These are phyloP conservation scores for Thalassiosira sp. DNA, from an alignment of 352 stramenopile species.

Conservation along the genomic window DNA sequence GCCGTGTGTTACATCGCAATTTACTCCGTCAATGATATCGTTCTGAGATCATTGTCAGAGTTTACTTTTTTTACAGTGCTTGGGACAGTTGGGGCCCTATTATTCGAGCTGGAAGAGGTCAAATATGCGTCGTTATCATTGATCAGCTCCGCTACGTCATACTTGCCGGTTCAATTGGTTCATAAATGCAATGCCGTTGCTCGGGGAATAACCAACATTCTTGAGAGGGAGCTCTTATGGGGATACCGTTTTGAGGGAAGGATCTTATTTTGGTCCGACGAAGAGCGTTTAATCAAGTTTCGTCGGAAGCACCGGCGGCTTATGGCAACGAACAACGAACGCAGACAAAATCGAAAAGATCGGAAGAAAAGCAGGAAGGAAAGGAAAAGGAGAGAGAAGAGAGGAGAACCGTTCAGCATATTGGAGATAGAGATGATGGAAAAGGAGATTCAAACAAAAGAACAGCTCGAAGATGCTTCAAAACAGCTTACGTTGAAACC, in stretches of 20 bases:
- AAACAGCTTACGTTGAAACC: constrained; percentile 29
- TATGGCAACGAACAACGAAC: constrained; percentile 29
- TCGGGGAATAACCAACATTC: constrained; percentile 1
- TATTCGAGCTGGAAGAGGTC: constrained; percentile 35
- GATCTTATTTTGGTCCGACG: constrained; percentile 30
- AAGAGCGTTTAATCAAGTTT: constrained; percentile 33
- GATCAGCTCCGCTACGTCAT: background rate
- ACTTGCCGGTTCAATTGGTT: background rate
- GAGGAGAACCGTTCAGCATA: constrained; percentile 9
- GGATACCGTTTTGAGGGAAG: constrained; percentile 28
- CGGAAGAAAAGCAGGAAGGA: constrained; percentile 17
- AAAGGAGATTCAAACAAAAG: constrained; percentile 19
- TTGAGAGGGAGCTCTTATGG: constrained; percentile 31
- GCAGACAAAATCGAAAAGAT: constrained; percentile 26
- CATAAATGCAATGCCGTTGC: background rate
- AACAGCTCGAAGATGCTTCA: constrained; percentile 19
- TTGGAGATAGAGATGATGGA: constrained; percentile 27
- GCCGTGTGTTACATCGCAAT: constrained; percentile 22
- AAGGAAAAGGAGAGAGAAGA: constrained; percentile 27
- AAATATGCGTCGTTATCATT: constrained; percentile 17
- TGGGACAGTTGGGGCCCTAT: constrained; percentile 6
- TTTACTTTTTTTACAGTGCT: constrained; percentile 14
- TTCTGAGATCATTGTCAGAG: constrained; percentile 20
- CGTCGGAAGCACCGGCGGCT: constrained; percentile 31
- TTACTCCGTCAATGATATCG: constrained; percentile 31